phyloP scores from a whole-genome alignment of 768 basidiomycete species.

The Agrocybe pediades region DNA sequence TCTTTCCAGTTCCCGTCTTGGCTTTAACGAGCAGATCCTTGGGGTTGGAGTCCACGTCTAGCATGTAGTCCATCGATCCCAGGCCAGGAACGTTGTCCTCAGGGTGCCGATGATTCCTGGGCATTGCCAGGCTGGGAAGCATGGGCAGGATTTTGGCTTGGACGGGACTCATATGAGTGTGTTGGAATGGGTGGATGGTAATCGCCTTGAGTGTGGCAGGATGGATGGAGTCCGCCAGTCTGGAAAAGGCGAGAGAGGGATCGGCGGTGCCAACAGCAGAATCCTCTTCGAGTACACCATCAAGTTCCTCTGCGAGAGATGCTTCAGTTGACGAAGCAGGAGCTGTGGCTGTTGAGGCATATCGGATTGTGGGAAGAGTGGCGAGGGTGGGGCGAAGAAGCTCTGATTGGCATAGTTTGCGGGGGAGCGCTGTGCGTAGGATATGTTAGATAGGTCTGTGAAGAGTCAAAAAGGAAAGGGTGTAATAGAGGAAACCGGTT shows the following conservation, averaged over 20 bases:
- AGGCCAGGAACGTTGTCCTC: constrained; percentile 17
- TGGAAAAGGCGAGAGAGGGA: constrained; percentile 19
- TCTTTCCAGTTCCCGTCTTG: constrained; percentile 90
- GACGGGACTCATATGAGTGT: constrained; percentile 76
- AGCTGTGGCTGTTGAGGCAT: neutral
- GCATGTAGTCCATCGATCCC: neutral
- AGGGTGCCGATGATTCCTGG: constrained; percentile 41
- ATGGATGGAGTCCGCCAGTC: constrained; percentile 41
- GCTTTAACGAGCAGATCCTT: constrained; percentile 82
- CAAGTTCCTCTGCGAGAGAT: neutral
- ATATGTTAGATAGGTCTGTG: neutral
- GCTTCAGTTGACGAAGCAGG: neutral
- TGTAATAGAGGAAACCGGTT: too few species aligned
- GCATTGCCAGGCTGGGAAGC: constrained; percentile 67
- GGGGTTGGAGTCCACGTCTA: neutral
- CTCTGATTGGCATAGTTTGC: constrained; percentile 16
- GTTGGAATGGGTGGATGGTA: constrained; percentile 61
- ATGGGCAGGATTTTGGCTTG: constrained; percentile 78
- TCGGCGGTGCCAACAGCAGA: neutral
- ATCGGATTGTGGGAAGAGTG: neutral
- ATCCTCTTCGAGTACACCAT: neutral
- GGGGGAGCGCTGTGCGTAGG: constrained; percentile 14
- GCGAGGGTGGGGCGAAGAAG: constrained; percentile 7
- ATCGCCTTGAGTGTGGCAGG: constrained; percentile 57
- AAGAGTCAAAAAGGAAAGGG: too few species aligned